Conservation (phyloP, 345 rosid species). For the Moringa oleifera region DNA sequence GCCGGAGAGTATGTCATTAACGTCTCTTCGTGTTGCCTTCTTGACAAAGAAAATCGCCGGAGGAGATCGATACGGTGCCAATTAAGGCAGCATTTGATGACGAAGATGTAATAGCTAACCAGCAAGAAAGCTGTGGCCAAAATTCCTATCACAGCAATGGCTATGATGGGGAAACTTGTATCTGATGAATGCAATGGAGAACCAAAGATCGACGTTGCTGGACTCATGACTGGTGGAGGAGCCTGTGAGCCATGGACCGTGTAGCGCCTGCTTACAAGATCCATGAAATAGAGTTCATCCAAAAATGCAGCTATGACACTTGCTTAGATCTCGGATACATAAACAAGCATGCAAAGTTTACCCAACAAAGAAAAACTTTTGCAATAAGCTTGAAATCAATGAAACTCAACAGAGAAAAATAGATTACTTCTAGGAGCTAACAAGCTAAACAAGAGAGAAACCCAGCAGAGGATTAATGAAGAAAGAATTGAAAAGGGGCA, state of each 20-base stretch:
- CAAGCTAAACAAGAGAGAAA: background rate
- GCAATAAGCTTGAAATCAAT: background rate
- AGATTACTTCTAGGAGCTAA: too few species aligned
- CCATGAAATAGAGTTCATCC: conserved; percentile 27
- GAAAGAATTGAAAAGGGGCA: conserved; percentile 4
- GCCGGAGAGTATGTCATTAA: conserved; percentile 42
- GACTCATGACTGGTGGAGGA: conserved; percentile 27
- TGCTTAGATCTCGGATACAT: conserved; percentile 15
- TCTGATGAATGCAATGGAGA: conserved; percentile 28
- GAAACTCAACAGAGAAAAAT: background rate
- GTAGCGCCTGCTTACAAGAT: conserved; percentile 28
- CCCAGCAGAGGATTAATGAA: background rate
- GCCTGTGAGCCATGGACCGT: conserved; percentile 23
- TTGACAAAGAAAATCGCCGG: conserved; percentile 51
- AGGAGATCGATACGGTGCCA: conserved; percentile 71
- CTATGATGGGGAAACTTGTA: conserved; percentile 71
- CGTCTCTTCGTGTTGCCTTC: conserved; percentile 43
- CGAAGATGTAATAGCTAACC: conserved; percentile 79
- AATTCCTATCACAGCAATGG: conserved; percentile 73
- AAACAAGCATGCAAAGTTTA: background rate
- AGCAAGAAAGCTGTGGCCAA: conserved; percentile 76
- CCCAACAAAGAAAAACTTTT: background rate
- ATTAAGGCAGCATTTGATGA: conserved; percentile 81
- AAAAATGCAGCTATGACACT: conserved; percentile 1
- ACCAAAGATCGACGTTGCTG: conserved; percentile 20